phyloP scores from a whole-genome alignment of 164 flowering plant species.

The Pachysandra terminalis region DNA sequence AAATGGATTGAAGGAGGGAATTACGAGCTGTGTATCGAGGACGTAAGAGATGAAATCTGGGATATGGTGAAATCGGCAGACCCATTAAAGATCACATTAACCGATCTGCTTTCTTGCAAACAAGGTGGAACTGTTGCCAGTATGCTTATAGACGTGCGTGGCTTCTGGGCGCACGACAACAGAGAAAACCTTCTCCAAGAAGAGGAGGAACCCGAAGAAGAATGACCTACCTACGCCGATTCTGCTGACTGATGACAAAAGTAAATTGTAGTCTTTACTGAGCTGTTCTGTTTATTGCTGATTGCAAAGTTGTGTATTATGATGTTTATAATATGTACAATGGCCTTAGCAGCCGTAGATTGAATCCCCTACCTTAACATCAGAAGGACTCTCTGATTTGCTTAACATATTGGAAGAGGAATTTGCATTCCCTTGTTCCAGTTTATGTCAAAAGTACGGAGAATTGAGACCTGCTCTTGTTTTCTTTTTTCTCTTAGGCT shows the following conservation, averaged over 20 bases:
- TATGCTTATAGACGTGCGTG: conserved; percentile 97
- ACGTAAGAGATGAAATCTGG: conserved; percentile 90
- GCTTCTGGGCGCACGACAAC: conserved; percentile 99
- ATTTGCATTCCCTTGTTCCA: no score
- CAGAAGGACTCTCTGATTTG: no score
- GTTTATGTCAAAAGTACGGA: no score
- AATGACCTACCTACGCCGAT: conserved; percentile 24
- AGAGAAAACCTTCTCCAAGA: conserved; percentile 98
- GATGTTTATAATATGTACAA: no score
- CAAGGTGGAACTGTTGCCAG: conserved; percentile 98
- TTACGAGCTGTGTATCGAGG: conserved; percentile 91
- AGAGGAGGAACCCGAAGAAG: conserved; percentile 97
- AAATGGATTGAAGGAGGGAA: conserved; percentile 99
- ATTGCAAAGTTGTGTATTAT: no score
- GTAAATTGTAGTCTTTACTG: no score
- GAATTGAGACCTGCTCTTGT: no score
- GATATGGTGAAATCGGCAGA: conserved; percentile 97
- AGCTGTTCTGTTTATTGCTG: no score
- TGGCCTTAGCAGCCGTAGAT: no score
- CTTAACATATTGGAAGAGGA: no score
- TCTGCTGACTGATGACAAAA: conserved; percentile 28
- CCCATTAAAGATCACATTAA: conserved; percentile 64
- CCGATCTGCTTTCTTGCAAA: conserved; percentile 83
- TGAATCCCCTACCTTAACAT: no score
- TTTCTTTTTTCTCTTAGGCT: no score